phyloP scores from a whole-genome alignment of 345 rosid species.

The Brassica juncea region DNA sequence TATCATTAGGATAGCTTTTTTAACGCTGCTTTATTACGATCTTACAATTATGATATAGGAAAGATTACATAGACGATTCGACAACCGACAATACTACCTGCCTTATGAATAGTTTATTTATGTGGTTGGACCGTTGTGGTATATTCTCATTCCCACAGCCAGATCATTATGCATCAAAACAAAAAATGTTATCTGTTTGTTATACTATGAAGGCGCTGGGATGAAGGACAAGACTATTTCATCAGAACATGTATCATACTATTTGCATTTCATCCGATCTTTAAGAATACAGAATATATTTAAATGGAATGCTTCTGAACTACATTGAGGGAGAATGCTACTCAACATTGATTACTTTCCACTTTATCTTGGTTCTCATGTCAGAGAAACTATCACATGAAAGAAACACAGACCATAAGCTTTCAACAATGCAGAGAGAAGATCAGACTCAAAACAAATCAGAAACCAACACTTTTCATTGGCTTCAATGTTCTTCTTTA shows the following conservation, averaged over 20 bases:
- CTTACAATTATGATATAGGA: no score
- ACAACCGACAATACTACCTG: no score
- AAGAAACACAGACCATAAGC: not conserved
- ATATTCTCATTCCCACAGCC: slow-evolving; percentile 8
- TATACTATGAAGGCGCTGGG: not conserved
- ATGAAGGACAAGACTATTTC: not conserved
- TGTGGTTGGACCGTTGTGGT: slow-evolving; percentile 17
- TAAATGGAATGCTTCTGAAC: no score
- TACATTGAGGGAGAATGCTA: not conserved
- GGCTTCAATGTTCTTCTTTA: not conserved
- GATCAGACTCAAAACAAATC: not conserved
- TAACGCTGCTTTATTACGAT: no score
- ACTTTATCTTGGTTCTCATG: not conserved
- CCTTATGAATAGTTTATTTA: not conserved
- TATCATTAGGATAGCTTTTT: no score
- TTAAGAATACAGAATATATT: not conserved
- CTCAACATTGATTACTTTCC: not conserved
- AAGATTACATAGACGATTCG: no score
- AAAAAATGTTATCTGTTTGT: slow-evolving; percentile 6
- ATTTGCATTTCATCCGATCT: not conserved
- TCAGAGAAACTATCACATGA: not conserved
- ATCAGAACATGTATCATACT: not conserved
- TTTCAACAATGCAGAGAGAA: not conserved
- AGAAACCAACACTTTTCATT: not conserved
- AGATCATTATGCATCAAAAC: slow-evolving; percentile 17